Percentiles rank a stretch among this genome's conserved stretches.
These are phyloP conservation scores for Knoxia roxburghii DNA, from an alignment of 257 asterid species.

Conservation along the genomic window DNA sequence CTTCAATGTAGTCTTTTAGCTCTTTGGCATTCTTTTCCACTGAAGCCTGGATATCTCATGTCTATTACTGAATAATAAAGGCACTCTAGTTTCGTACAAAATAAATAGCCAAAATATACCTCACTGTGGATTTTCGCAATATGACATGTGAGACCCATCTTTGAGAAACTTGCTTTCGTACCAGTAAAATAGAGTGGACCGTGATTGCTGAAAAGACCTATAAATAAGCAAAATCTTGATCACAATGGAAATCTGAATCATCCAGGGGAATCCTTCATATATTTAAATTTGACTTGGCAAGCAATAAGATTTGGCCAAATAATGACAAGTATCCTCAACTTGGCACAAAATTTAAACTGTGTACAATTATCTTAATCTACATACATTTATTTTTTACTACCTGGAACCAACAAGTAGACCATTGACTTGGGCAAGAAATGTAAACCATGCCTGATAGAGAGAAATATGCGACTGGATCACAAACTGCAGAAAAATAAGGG, in stretches of 20 bases:
- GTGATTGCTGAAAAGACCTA: constrained; percentile 53
- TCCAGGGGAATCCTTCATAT: not conserved
- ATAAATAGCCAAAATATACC: constrained; percentile 21
- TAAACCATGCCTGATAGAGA: constrained; percentile 76
- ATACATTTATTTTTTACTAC: constrained; percentile 35
- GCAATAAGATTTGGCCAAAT: not conserved
- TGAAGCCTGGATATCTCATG: constrained; percentile 55
- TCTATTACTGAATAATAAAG: constrained; percentile 11
- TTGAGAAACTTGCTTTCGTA: constrained; percentile 72
- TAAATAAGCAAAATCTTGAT: constrained; percentile 8
- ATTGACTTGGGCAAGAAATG: constrained; percentile 74
- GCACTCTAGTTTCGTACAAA: not conserved
- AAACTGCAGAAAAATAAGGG: constrained; percentile 10
- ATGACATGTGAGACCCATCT: constrained; percentile 95
- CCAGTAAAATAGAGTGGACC: constrained; percentile 69
- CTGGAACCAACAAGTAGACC: constrained; percentile 97
- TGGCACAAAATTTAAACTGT: constrained; percentile 4
- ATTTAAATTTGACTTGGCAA: not conserved
- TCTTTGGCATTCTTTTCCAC: constrained; percentile 89
- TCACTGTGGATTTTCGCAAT: constrained; percentile 58
- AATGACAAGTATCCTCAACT: not conserved
- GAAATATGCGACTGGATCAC: constrained; percentile 22
- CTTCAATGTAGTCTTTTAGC: constrained; percentile 85
- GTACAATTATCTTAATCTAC: not conserved
- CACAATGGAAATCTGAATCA: constrained; percentile 7